Evolutionary conservation across 495 filamentous ascomycete species (phyloP).

Genomic region (Talaromyces proteolyticus): DNA sequence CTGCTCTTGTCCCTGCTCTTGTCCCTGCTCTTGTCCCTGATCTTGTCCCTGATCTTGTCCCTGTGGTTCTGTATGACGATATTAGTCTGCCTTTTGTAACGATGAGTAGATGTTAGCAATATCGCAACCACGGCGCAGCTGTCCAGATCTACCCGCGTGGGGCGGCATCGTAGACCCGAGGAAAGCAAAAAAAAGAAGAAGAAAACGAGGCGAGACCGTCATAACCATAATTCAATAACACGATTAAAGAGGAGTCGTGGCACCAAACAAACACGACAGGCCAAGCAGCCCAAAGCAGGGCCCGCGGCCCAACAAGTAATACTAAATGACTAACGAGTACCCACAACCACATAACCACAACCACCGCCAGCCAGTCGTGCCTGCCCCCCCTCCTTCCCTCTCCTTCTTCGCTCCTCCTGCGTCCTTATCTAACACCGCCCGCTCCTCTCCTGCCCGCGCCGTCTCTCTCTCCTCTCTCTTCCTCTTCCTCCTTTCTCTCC

Average conservation of each 20-base stretch:
- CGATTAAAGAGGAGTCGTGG: neutral
- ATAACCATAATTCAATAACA: neutral
- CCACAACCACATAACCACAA: conserved; percentile 1
- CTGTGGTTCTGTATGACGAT: too few species aligned
- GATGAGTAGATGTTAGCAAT: too few species aligned
- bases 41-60: too few species aligned
- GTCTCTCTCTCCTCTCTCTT: conserved; percentile 1
- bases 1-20: too few species aligned
- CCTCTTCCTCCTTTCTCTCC: conserved; percentile 5
- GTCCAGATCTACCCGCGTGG: too few species aligned
- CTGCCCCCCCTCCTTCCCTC: conserved; percentile 3
- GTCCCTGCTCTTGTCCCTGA: too few species aligned
- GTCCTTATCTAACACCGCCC: conserved; percentile 8
- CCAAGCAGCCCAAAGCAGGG: neutral
- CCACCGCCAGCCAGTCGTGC: neutral
- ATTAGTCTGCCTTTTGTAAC: too few species aligned
- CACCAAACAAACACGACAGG: neutral
- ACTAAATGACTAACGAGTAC: neutral
- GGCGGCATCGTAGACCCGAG: too few species aligned
- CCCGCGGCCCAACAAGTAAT: neutral
- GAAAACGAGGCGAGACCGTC: neutral
- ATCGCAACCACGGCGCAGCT: too few species aligned
- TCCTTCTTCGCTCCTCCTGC: neutral
- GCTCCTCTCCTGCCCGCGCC: conserved; percentile 5
- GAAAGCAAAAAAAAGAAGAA: conserved; percentile 2